Evolutionary conservation across 495 filamentous ascomycete genomes (phyloP).

Genomic region (Penicillium silybi): DNA sequence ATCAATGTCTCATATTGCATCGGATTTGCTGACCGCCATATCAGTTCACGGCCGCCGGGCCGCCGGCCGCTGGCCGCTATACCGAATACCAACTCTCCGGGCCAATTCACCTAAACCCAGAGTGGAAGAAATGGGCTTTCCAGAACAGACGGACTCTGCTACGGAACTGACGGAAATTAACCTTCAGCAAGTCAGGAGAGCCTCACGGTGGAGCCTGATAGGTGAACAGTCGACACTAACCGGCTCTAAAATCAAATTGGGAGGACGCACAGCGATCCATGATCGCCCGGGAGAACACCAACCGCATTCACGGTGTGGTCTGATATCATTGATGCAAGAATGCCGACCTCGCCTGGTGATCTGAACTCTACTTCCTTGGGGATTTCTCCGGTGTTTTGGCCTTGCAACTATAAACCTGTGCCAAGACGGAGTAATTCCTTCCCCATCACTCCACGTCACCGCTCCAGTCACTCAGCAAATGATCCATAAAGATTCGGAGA

Average conservation of each 20-base stretch:
- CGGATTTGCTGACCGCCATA: not conserved
- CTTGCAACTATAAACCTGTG: not conserved
- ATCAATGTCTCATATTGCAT: not conserved
- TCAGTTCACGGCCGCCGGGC: too few species aligned
- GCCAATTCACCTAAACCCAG: not conserved
- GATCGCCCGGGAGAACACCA: slow-evolving; percentile 1
- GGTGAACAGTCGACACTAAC: not conserved
- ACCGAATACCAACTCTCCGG: not conserved
- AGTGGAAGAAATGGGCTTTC: not conserved
- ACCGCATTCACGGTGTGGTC: not conserved
- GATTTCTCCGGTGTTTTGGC: not conserved
- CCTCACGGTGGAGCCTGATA: not conserved
- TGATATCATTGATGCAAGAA: slow-evolving; percentile 9
- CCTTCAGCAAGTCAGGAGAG: not conserved
- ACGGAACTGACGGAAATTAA: not conserved
- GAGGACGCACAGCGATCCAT: slow-evolving; percentile 1
- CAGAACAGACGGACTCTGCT: not conserved
- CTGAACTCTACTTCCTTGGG: slow-evolving; percentile 3
- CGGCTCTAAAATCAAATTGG: not conserved
- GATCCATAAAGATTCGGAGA: not conserved
- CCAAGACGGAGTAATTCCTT: slow-evolving; percentile 16
- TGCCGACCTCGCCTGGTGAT: not conserved
- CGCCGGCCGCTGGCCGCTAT: too few species aligned
- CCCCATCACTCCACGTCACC: not conserved
- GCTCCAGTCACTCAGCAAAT: not conserved